phyloP scores from a whole-genome alignment of 768 basidiomycete genomes.

The Lyophyllum semitale region DNA sequence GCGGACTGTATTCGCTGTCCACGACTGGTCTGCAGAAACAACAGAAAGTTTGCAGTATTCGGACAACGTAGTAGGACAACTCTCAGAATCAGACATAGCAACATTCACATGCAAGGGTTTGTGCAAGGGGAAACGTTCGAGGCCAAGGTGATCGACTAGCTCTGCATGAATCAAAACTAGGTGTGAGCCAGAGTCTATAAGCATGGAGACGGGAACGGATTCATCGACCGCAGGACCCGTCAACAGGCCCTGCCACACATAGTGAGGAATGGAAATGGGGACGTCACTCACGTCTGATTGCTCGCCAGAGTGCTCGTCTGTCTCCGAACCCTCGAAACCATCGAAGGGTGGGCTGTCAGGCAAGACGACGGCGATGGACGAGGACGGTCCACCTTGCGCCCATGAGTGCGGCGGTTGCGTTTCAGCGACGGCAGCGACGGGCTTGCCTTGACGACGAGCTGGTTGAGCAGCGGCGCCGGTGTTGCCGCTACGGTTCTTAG shows the following conservation, averaged over 20 bases:
- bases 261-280: too few relatives aligned
- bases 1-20: neutral
- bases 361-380: slow-evolving; percentile 23
- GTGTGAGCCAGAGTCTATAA: too few relatives aligned
- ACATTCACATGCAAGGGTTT: slow-evolving; percentile 9
- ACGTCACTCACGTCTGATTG: neutral
- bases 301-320: neutral
- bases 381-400: too few relatives aligned
- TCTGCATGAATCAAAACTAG: slow-evolving; percentile 32
- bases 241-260: too few relatives aligned
- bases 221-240: neutral
- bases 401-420: too few relatives aligned
- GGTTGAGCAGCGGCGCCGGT: too few relatives aligned
- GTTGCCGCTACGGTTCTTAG: too few relatives aligned
- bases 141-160: slow-evolving; percentile 17
- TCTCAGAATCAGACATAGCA: neutral
- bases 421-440: too few relatives aligned
- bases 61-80: neutral
- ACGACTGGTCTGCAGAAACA: neutral
- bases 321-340: too few relatives aligned
- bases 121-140: neutral
- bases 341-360: too few relatives aligned
- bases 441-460: too few relatives aligned
- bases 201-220: slow-evolving; percentile 5
- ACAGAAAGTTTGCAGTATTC: neutral